Conservation (phyloP, 2,329 filamentous ascomycete species). For the Furcasterigmium furcatum region DNA sequence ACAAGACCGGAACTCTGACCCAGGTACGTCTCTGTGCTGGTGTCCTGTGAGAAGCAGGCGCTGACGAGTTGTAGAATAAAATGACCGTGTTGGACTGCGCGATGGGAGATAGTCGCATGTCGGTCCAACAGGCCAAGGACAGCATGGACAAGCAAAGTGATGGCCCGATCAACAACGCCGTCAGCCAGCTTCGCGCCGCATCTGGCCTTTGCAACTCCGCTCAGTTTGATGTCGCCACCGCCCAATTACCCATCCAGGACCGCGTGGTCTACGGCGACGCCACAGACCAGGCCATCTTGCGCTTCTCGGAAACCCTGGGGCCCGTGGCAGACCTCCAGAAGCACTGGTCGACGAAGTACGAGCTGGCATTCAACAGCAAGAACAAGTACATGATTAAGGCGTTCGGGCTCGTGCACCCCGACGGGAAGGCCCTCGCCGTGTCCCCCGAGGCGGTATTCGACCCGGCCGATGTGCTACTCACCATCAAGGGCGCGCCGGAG, state of each 20-base stretch:
- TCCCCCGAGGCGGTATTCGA: constrained; percentile 15
- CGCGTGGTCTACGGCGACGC: constrained; percentile 71
- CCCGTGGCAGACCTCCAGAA: constrained; percentile 56
- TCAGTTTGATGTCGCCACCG: constrained; percentile 67
- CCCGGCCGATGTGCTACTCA: constrained; percentile 40
- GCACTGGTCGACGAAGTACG: constrained; percentile 63
- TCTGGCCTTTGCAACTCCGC: constrained; percentile 71
- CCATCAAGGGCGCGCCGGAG: constrained; percentile 79
- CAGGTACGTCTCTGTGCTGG: constrained; percentile 27
- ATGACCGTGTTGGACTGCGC: constrained; percentile 71
- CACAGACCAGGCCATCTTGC: constrained; percentile 71
- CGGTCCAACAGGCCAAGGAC: constrained; percentile 47
- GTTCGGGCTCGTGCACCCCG: constrained; percentile 40
- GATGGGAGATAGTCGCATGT: constrained; percentile 48
- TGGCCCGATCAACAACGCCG: constrained; percentile 30
- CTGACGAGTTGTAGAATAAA: constrained; percentile 47
- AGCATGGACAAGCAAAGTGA: constrained; percentile 20
- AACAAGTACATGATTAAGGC: constrained; percentile 78
- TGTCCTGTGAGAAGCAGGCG: not conserved
- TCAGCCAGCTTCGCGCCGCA: constrained; percentile 58
- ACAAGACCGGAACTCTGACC: constrained; percentile 73
- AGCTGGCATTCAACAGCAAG: constrained; percentile 76
- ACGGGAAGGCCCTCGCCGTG: constrained; percentile 9
- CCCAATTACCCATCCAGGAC: constrained; percentile 53
- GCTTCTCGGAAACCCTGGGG: constrained; percentile 65